Percentiles rank a stretch among this genome's conserved stretches.
phyloP scores from a whole-genome alignment of 1,139 yeast genomes.

The Saccharomycopsis phalli region DNA sequence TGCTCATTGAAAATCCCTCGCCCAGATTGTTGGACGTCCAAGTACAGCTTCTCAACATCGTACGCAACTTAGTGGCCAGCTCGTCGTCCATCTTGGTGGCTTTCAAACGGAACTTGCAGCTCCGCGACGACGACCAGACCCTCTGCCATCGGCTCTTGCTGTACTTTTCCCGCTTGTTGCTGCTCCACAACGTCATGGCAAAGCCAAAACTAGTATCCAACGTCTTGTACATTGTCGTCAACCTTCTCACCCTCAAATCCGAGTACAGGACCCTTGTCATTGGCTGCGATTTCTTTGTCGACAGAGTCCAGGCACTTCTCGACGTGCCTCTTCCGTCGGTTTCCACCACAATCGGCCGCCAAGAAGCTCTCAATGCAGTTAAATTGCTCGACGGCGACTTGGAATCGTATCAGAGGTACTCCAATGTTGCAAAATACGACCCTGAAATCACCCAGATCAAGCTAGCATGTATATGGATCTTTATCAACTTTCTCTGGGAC shows the following conservation, averaged over 20 bases:
- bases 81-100: neutral
- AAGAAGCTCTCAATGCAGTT: slow-evolving; percentile 33
- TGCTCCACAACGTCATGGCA: slow-evolving; percentile 6
- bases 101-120: slow-evolving; percentile 1
- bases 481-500: slow-evolving; percentile 49
- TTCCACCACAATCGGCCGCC: slow-evolving; percentile 19
- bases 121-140: neutral
- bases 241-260: slow-evolving; percentile 48
- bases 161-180: neutral
- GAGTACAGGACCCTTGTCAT: slow-evolving; percentile 38
- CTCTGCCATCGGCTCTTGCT: neutral
- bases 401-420: too few relatives aligned
- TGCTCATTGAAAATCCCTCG: neutral
- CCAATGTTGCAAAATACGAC: neutral
- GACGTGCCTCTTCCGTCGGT: slow-evolving; percentile 25
- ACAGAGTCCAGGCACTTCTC: slow-evolving; percentile 28
- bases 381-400: slow-evolving; percentile 27
- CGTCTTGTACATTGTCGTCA: slow-evolving; percentile 45
- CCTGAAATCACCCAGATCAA: slow-evolving; percentile 29
- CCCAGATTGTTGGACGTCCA: slow-evolving; percentile 38
- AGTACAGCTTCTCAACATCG: slow-evolving; percentile 60
- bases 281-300: slow-evolving; percentile 33
- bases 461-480: slow-evolving; percentile 48
- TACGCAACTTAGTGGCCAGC: slow-evolving; percentile 48
- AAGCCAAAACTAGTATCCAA: slow-evolving; percentile 25